Base-by-base conservation (phyloP, 2,329 filamentous ascomycete species). In the Penicillium sp. region DNA sequence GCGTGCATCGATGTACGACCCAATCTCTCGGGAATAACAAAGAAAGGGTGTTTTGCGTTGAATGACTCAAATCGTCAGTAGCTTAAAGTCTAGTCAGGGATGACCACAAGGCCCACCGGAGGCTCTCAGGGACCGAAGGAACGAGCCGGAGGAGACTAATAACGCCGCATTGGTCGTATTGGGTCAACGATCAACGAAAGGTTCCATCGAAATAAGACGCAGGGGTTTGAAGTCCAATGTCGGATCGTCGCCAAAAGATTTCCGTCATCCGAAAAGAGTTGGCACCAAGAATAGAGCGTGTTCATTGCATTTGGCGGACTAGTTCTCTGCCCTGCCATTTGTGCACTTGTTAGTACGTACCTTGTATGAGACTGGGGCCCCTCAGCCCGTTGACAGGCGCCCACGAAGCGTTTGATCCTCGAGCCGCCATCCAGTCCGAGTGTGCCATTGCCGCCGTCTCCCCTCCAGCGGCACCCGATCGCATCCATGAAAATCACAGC, bases 281-380 rank as follows among this genome's bases (percentile, higher is more conserved):
- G 21, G 35, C 50, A 29, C n/a, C n/a, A 39, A 35, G 46, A 54
- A 47, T 19, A 43, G n/a, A 46, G 13, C 24, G 24, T 46, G 43
- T 43, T 19, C 19, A 33, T 57, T 48, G 41, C 39, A 53, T 54
- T 55, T 46, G 53, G 57, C 49, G 61, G 61, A 45, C 48, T 43
- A 48, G 24, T 46, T 59, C 59, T 27, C 48, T 27, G 66, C 58
- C 52, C 49, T 61, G 59, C 58, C 60, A 45, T 67, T 63, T 57
- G 64, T 67, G 65, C 65, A 31, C 39, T 58, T 61, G 62, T 66
- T 64, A 66, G 68, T 68, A 66, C 64, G 63, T 61, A 63, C 57
- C 53, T 60, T 59, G 64, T 68, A 66, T 66, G 55, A 37, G 43
- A 63, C 57, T 56, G 51, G 48, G 50, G 52, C 58, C 61, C 58